Conservation (phyloP, 2,329 filamentous ascomycete genomes). For the Hysterium pulicare region DNA sequence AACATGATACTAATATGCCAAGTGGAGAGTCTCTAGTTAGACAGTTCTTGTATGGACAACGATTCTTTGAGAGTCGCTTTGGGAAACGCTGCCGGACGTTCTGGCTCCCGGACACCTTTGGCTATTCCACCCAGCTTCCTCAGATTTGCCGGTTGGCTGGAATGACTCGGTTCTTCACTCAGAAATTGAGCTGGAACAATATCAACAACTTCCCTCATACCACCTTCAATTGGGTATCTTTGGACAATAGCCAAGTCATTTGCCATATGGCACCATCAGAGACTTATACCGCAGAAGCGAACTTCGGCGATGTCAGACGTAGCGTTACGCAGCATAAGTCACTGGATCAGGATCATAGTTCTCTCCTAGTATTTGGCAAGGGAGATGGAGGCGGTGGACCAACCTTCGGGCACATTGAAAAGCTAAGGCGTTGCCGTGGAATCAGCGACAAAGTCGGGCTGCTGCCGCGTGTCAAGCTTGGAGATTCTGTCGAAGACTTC, state of each 20-base stretch:
- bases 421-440: conserved; percentile 86
- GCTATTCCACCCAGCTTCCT: conserved; percentile 91
- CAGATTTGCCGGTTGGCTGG: conserved; percentile 91
- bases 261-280: conserved; percentile 97
- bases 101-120: conserved; percentile 97
- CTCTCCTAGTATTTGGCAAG: conserved; percentile 90
- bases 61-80: conserved; percentile 92
- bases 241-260: conserved; percentile 93
- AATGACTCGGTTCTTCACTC: conserved; percentile 95
- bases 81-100: conserved; percentile 86
- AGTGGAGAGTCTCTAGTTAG: conserved; percentile 90
- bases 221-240: conserved; percentile 96
- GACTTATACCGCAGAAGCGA: conserved; percentile 90
- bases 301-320: conserved; percentile 90
- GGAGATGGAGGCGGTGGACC: conserved; percentile 95
- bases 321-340: conserved; percentile 93
- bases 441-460: conserved; percentile 82
- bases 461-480: conserved; percentile 84
- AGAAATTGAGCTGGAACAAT: conserved; percentile 99
- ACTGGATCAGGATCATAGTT: conserved; percentile 87
- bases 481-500: conserved; percentile 88
- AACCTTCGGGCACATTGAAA: conserved; percentile 90
- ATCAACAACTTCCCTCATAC: conserved; percentile 99
- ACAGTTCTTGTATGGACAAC: conserved; percentile 92
- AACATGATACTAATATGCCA: conserved; percentile 97